A percentile compares a stretch with the other conserved stretches of the same genome.
These are phyloP conservation scores for Trichocladium uniseriatum DNA, from an alignment of 495 filamentous ascomycete genomes.

Conservation along the genomic window DNA sequence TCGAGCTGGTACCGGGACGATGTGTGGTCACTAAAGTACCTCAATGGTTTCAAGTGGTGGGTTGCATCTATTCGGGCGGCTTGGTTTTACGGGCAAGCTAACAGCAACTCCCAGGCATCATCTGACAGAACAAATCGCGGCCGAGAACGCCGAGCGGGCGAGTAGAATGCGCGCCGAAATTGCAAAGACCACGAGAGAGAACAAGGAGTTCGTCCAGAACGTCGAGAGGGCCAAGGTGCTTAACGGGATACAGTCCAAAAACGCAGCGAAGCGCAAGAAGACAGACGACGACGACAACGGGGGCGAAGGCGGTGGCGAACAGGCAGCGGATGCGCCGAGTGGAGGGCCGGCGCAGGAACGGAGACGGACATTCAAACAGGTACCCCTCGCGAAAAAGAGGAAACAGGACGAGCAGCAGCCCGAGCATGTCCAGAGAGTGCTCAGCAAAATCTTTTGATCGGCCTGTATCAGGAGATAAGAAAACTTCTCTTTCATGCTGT, in stretches of 20 bases:
- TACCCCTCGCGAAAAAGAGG: conserved; percentile 40
- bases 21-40: conserved; percentile 70
- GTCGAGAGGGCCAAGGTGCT: conserved; percentile 67
- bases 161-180: conserved; percentile 75
- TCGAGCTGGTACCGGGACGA: conserved; percentile 87
- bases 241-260: conserved; percentile 58
- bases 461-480: not conserved
- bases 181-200: conserved; percentile 65
- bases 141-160: conserved; percentile 75
- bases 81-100: not conserved
- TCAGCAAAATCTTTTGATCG: conserved; percentile 69
- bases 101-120: conserved; percentile 24
- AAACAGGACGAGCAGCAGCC: conserved; percentile 42
- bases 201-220: conserved; percentile 71
- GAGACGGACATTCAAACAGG: conserved; percentile 67
- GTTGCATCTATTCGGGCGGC: not conserved
- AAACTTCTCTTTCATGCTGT: not conserved
- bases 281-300: conserved; percentile 5
- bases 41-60: conserved; percentile 73
- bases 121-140: conserved; percentile 58
- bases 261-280: conserved; percentile 48
- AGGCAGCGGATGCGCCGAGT: conserved; percentile 5
- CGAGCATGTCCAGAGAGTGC: conserved; percentile 64
- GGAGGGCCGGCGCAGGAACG: conserved; percentile 21
- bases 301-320: conserved; percentile 19